Percentiles rank a stretch among this genome's conserved stretches.
Conservation (phyloP, 2,329 filamentous ascomycete genomes). For the Hymenoscyphus fructigenus region DNA sequence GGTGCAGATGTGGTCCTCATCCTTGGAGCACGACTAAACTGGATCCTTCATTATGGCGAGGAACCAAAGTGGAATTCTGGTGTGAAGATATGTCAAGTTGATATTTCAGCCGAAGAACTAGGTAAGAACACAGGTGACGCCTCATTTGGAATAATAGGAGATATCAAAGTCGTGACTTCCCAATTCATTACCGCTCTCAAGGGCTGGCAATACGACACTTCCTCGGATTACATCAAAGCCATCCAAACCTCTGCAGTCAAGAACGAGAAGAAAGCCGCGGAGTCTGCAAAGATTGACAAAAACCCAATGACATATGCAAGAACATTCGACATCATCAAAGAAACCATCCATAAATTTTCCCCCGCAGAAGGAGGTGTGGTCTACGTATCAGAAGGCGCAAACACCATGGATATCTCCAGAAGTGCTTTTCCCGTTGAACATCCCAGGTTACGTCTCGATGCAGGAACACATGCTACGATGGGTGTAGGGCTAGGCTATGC, state of each 20-base stretch:
- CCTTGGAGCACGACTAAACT: no score
- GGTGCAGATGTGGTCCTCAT: no score
- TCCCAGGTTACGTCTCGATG: slow-evolving; percentile 55
- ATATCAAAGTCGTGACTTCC: slow-evolving; percentile 48
- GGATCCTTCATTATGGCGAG: slow-evolving; percentile 52
- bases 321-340: slow-evolving; percentile 53
- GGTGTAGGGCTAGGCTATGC: slow-evolving; percentile 57
- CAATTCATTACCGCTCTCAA: slow-evolving; percentile 45
- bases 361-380: slow-evolving; percentile 48
- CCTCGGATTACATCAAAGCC: slow-evolving; percentile 37
- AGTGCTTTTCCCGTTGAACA: slow-evolving; percentile 53
- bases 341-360: slow-evolving; percentile 46
- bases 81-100: slow-evolving; percentile 54
- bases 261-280: slow-evolving; percentile 47
- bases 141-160: slow-evolving; percentile 50
- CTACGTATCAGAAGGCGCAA: slow-evolving; percentile 58
- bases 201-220: slow-evolving; percentile 45
- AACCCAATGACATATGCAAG: slow-evolving; percentile 49
- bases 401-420: slow-evolving; percentile 61
- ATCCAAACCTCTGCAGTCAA: slow-evolving; percentile 41
- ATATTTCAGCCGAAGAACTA: slow-evolving; percentile 49
- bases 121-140: slow-evolving; percentile 48
- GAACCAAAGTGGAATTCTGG: slow-evolving; percentile 51
- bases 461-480: slow-evolving; percentile 60
- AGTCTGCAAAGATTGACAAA: slow-evolving; percentile 42